A percentile compares a stretch with the other conserved stretches of the same genome.
Conservation (phyloP, 495 filamentous ascomycete genomes). For the Aspergillus wentii region DNA sequence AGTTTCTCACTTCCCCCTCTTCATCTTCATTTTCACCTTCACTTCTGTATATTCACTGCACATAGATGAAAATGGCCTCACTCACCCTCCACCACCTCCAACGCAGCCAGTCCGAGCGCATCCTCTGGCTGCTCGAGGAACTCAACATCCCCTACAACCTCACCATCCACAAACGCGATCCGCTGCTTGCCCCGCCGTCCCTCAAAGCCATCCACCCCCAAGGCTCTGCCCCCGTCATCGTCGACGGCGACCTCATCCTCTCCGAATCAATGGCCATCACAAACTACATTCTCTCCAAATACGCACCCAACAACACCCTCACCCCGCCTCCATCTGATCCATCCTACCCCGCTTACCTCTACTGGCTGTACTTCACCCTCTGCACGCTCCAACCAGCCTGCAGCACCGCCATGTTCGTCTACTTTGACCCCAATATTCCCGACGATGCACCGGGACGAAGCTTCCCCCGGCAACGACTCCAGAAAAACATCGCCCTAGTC, state of each 20-base stretch:
- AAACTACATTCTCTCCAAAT: slow-evolving; percentile 52
- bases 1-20: no score
- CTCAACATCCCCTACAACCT: slow-evolving; percentile 49
- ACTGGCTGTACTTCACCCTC: slow-evolving; percentile 59
- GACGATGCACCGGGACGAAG: neutral
- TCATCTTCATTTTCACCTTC: no score
- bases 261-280: slow-evolving; percentile 50
- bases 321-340: slow-evolving; percentile 32
- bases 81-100: slow-evolving; percentile 53
- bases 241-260: slow-evolving; percentile 38
- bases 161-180: slow-evolving; percentile 45
- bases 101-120: slow-evolving; percentile 54
- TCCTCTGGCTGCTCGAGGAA: slow-evolving; percentile 61
- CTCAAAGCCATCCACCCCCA: slow-evolving; percentile 46
- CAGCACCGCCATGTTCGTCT: neutral
- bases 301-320: slow-evolving; percentile 44
- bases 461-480: neutral
- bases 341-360: slow-evolving; percentile 51
- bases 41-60: no score
- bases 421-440: neutral
- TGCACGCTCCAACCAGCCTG: slow-evolving; percentile 14
- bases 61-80: no score
- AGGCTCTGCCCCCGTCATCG: slow-evolving; percentile 51
- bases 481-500: neutral
- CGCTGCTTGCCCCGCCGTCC: slow-evolving; percentile 48